Evolutionary conservation across 768 basidiomycete species (phyloP).

Genomic region (Sarcodon sp.): DNA sequence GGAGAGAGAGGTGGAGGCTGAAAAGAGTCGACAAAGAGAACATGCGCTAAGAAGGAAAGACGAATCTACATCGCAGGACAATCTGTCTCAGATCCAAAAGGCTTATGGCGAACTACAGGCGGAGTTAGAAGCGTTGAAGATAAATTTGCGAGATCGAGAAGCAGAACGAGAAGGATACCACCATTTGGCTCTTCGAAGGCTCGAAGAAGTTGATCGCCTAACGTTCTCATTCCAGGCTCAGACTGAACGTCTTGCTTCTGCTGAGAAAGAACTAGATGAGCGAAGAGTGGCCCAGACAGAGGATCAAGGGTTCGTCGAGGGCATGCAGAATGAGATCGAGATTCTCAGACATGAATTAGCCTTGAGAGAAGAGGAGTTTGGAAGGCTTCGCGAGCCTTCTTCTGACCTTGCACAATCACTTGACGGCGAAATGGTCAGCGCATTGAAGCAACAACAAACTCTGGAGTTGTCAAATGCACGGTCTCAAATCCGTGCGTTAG

Average conservation of each 20-base stretch:
- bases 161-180: slow-evolving; percentile 48
- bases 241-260: slow-evolving; percentile 36
- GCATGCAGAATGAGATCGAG: slow-evolving; percentile 62
- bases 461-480: slow-evolving; percentile 75
- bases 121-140: slow-evolving; percentile 41
- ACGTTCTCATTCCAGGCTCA: slow-evolving; percentile 29
- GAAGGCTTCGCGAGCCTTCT: slow-evolving; percentile 38
- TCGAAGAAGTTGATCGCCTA: slow-evolving; percentile 49
- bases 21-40: slow-evolving; percentile 30
- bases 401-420: slow-evolving; percentile 37
- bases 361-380: slow-evolving; percentile 55
- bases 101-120: slow-evolving; percentile 49
- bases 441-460: slow-evolving; percentile 60
- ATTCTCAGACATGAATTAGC: slow-evolving; percentile 46
- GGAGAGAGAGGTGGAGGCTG: slow-evolving; percentile 33
- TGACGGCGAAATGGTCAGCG: slow-evolving; percentile 62
- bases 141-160: slow-evolving; percentile 46
- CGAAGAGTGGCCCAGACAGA: slow-evolving; percentile 37
- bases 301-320: slow-evolving; percentile 46
- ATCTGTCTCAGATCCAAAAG: slow-evolving; percentile 45
- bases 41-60: slow-evolving; percentile 41
- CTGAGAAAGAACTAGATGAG: slow-evolving; percentile 42
- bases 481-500: slow-evolving; percentile 66
- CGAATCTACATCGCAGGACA: slow-evolving; percentile 30
- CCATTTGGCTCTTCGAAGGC: slow-evolving; percentile 37